These are phyloP conservation scores for Phytophthora cactorum DNA, from an alignment of 352 stramenopile species.

Conservation along the genomic window DNA sequence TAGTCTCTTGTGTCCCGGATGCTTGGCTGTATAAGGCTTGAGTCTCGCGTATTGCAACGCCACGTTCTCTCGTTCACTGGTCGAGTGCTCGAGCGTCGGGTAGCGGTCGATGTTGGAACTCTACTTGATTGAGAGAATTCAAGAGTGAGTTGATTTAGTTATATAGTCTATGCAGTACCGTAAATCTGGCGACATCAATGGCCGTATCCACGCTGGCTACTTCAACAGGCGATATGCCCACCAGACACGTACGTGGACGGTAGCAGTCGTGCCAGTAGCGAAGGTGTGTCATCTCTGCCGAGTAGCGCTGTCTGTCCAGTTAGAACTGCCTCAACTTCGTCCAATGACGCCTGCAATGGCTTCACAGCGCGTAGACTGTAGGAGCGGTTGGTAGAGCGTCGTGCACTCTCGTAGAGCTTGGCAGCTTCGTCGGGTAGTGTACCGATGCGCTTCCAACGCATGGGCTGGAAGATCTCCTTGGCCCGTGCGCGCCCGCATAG, in stretches of 20 bases:
- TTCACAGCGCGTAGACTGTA: conserved; percentile 68
- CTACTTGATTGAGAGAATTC: too few relatives aligned
- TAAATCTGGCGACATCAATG: too few relatives aligned
- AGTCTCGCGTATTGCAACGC: conserved; percentile 60
- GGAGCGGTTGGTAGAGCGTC: conserved; percentile 7
- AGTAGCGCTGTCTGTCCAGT: conserved; percentile 41
- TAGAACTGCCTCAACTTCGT: conserved; percentile 63
- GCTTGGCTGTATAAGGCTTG: conserved; percentile 35
- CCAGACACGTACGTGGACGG: conserved; percentile 52
- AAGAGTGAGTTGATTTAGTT: too few relatives aligned
- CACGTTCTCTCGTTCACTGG: conserved; percentile 70
- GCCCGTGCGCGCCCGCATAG: conserved; percentile 55
- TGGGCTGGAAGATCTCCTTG: conserved; percentile 74
- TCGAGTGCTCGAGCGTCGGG: conserved; percentile 55
- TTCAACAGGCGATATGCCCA: conserved; percentile 39
- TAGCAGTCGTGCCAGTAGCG: conserved; percentile 51
- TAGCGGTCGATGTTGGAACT: too few relatives aligned
- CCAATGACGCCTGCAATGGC: conserved; percentile 51
- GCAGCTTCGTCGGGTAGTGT: conserved; percentile 55
- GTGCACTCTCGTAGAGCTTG: conserved; percentile 63
- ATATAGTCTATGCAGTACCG: too few relatives aligned
- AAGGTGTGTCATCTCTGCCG: conserved; percentile 24
- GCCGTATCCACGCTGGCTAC: too few relatives aligned
- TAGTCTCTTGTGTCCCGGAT: conserved; percentile 17
- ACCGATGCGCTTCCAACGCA: conserved; percentile 73